Base-by-base conservation (phyloP, 1,139 yeast species). In the Protomyces macrosporus region DNA sequence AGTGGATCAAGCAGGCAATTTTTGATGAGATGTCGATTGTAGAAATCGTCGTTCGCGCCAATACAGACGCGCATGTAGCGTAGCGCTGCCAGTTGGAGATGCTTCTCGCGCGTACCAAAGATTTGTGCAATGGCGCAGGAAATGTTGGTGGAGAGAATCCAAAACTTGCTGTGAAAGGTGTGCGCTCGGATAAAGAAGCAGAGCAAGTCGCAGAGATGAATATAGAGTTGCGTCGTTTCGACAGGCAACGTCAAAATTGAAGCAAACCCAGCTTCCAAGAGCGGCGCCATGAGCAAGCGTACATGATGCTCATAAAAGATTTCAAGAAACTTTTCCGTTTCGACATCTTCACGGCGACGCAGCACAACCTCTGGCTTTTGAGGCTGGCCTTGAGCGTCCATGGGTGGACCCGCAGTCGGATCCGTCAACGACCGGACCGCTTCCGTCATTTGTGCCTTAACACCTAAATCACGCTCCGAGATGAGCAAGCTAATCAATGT, bases 361-460 rank as follows among this genome's bases (percentile, higher is more conserved):
- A 55, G 36, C 9, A 65, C 53, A 30, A 62, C 42, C 12, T 68
- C 69, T 2, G 66, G 45, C 45, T 62, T 58, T n/a, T 59, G 52
- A 14, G 58, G 53, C 34, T 56, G 53, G 9, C 50, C 55, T 9
- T 14, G 16, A 7, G 65, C 48, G 4, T 68, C 70, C 7, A 60
- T 55, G 1, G 66, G 65, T 39, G 67, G 70, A 35, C 68, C 69
- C 9, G 68, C 66, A 10, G 68, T 80, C 1, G 90, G 85, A 70
- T 87, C 93, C 14, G 90, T 76, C 50, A 90, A 75, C 0, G 86
- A 84, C 70, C 85, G 85, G 57, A 91, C 75, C 0, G 97, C 96
- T 74, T 90, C 97, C 67, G 83, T 84, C 0, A 93, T 88, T 73
- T 90, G 97, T 4, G 87, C 82, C 71, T 88, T 86, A 59, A 90